These are phyloP conservation scores for Bipolaris gigantea DNA, from an alignment of 2,329 filamentous ascomycete species.

Conservation along the genomic window DNA sequence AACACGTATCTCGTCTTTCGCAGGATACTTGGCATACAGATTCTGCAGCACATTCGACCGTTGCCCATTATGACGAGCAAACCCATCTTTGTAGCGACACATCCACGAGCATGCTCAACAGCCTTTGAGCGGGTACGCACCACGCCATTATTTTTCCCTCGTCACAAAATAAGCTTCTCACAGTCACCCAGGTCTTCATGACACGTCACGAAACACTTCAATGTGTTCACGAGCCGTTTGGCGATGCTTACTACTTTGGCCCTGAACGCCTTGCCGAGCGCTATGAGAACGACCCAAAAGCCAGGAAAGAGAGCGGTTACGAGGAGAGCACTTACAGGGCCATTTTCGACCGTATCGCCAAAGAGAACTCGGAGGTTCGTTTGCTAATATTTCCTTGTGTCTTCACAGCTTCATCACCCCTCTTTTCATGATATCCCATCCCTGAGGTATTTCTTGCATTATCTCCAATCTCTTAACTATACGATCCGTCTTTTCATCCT, in stretches of 20 bases:
- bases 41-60: constrained; percentile 10
- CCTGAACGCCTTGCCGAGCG: constrained; percentile 82
- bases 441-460: background rate
- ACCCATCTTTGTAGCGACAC: constrained; percentile 89
- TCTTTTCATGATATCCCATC: background rate
- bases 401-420: background rate
- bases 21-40: constrained; percentile 33
- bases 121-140: constrained; percentile 85
- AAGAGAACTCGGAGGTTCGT: constrained; percentile 72
- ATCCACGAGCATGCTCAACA: constrained; percentile 92
- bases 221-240: constrained; percentile 94
- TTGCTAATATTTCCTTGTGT: constrained; percentile 14
- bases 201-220: constrained; percentile 78
- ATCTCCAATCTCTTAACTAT: background rate
- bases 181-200: constrained; percentile 74
- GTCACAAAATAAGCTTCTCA: constrained; percentile 5
- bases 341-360: constrained; percentile 75
- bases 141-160: background rate
- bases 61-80: constrained; percentile 66
- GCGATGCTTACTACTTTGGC: constrained; percentile 94
- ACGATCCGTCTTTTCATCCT: constrained; percentile 5
- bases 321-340: constrained; percentile 71
- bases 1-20: background rate
- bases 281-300: constrained; percentile 70
- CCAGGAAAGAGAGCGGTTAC: constrained; percentile 63